Evolutionary conservation across 805 yeast genomes (phyloP).

Genomic region (Kodamaea kaohsiungensis): DNA sequence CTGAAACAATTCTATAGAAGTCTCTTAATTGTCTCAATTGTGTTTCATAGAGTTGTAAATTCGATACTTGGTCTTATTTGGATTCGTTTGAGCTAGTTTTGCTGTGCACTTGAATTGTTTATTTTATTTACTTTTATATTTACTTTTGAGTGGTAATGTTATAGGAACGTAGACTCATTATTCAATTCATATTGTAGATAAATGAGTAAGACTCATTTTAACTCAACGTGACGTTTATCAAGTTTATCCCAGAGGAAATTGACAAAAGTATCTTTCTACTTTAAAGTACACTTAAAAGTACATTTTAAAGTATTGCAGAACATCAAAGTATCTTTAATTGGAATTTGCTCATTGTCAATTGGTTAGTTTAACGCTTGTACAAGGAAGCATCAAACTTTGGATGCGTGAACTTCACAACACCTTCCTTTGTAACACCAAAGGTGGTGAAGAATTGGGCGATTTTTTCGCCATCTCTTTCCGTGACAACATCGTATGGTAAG

Average conservation of each 20-base stretch:
- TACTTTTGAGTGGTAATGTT: neutral
- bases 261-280: too few species aligned
- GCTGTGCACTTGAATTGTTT: neutral
- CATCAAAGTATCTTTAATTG: too few species aligned
- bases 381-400: slow-evolving; percentile 50
- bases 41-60: neutral
- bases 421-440: slow-evolving; percentile 72
- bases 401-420: slow-evolving; percentile 62
- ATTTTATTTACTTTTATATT: neutral
- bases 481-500: slow-evolving; percentile 65
- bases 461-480: slow-evolving; percentile 64
- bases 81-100: neutral
- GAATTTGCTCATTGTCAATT: too few species aligned
- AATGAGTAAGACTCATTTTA: too few species aligned
- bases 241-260: too few species aligned
- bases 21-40: neutral
- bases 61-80: neutral
- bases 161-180: neutral
- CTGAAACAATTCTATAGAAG: neutral
- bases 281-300: too few species aligned
- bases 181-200: neutral
- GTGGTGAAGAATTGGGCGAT: slow-evolving; percentile 77
- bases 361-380: slow-evolving; percentile 26
- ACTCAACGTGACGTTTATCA: too few species aligned
- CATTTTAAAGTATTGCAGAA: too few species aligned